Evolutionary conservation across 1,284 basidiomycete species (phyloP).

Genomic region (Erythrobasidium hasegawianum): DNA sequence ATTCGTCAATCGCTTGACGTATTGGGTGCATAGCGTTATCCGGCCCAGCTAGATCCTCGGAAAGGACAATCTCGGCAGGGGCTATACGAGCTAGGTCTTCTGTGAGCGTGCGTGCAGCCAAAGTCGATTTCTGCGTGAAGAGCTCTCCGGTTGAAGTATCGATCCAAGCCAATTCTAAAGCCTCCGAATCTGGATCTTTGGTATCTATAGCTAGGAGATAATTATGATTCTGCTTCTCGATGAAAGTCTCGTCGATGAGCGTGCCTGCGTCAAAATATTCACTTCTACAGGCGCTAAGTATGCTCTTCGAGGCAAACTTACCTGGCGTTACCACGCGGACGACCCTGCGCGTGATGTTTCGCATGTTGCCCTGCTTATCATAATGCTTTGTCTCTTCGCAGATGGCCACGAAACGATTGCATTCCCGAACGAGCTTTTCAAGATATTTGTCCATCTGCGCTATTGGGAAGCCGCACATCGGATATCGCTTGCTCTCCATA

Average conservation of each 20-base stretch:
- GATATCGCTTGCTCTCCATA: conserved; percentile 61
- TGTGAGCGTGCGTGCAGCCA: conserved; percentile 56
- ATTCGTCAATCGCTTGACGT: conserved; percentile 34
- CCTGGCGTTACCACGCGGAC: conserved; percentile 84
- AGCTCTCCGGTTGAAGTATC: conserved; percentile 95
- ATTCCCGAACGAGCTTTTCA: conserved; percentile 74
- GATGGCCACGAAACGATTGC: conserved; percentile 78
- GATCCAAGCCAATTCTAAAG: conserved; percentile 74
- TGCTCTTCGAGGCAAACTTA: conserved; percentile 31
- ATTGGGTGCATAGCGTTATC: conserved; percentile 13
- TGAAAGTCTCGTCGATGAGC: conserved; percentile 80
- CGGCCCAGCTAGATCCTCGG: not conserved
- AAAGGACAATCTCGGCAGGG: conserved; percentile 76
- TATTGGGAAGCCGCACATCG: conserved; percentile 88
- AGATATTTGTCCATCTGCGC: conserved; percentile 77
- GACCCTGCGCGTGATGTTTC: conserved; percentile 52
- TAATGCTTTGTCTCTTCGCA: conserved; percentile 76
- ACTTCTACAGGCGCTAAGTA: not conserved
- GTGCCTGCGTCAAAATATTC: conserved; percentile 51
- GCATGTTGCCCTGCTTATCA: conserved; percentile 40
- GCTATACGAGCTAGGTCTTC: conserved; percentile 79
- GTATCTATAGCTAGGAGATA: conserved; percentile 72
- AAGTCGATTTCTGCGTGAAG: conserved; percentile 63
- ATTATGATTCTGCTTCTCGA: conserved; percentile 79
- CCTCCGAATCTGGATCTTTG: conserved; percentile 41